phyloP scores from a whole-genome alignment of 2,329 filamentous ascomycete species.

The Sporothrix sp. region DNA sequence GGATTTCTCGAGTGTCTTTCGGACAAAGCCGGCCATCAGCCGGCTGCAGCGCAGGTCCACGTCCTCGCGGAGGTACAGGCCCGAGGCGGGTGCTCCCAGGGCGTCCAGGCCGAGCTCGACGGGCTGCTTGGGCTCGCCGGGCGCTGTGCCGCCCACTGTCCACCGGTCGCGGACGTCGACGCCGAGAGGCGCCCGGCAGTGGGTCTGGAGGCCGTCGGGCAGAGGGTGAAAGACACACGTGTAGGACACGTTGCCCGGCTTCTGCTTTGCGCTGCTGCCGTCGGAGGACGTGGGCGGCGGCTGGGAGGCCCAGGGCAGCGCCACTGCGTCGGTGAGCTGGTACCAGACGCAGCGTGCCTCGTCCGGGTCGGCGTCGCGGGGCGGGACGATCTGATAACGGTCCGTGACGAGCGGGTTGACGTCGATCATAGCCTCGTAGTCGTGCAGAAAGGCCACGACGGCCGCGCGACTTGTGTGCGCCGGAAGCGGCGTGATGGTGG shows the following conservation, averaged over 20 bases:
- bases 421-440: constrained; percentile 76
- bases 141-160: constrained; percentile 61
- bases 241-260: constrained; percentile 62
- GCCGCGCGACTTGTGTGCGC: constrained; percentile 54
- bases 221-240: constrained; percentile 72
- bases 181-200: constrained; percentile 73
- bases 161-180: constrained; percentile 72
- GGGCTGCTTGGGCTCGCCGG: constrained; percentile 57
- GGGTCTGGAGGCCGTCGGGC: constrained; percentile 64
- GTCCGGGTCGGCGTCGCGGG: constrained; percentile 55
- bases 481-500: constrained; percentile 70
- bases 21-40: constrained; percentile 66
- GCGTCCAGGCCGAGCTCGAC: constrained; percentile 51
- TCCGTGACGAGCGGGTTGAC: constrained; percentile 75
- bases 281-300: neutral
- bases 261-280: constrained; percentile 38
- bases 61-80: constrained; percentile 77
- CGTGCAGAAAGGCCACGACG: constrained; percentile 67
- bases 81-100: constrained; percentile 52
- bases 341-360: constrained; percentile 71
- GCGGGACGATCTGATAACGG: constrained; percentile 57
- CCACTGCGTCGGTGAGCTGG: constrained; percentile 64
- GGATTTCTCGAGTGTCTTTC: constrained; percentile 69
- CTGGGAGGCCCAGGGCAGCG: constrained; percentile 39
- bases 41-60: constrained; percentile 75